Evolutionary conservation across 352 stramenopile genomes (phyloP), one percentile per base, ranked within the genome.

Genomic region (Phytophthora citricola): DNA sequence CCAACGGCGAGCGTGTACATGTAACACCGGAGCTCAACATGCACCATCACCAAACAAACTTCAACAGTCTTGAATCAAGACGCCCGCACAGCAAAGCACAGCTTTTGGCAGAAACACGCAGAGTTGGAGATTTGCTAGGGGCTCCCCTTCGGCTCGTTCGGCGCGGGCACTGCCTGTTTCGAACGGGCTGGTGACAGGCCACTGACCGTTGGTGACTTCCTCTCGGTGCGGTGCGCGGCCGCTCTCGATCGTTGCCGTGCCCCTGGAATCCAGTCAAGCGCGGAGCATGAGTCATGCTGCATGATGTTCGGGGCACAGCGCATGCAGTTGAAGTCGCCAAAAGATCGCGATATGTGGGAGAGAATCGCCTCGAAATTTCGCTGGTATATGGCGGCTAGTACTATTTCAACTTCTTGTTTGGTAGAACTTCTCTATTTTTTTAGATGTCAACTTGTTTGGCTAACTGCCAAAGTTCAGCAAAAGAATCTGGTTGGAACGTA

Each of bases 51-150:
- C 29, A 34, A 34, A 34, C 29, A 9, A 5, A 3, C 31, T 36
- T 36, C 31, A 36, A 36, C 8, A 36, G 8, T 36, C 7, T 36
- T 36, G 31, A 36, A 36, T 52, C 52, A 63, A 69, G 26, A 43
- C 38, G 24, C 40, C 14, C 27, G 51, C 53, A 48, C 45, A 29
- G 36, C 36, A 44, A 56, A 57, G 22, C 36, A 44, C 40, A 50
- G 32, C 26, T 39, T 39, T 58, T 36, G 20, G 34, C 43, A 67
- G 50, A 67, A 56, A 67, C 9, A 67, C 59, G 59, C 59, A 14
- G 1, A 10, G 8, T 7, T 14, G 9, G 22, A 31, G 50, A 65
- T 65, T 58, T 58, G 58, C 47, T 24, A 17, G 17, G 8, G 5
- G 15, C 46, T 52, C 47, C 8, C 31, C 46, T 15, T 29, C 27